Percentiles rank a stretch among this genome's conserved stretches.
Conservation (phyloP, 495 filamentous ascomycete genomes). For the Talaromyces wortmannii region DNA sequence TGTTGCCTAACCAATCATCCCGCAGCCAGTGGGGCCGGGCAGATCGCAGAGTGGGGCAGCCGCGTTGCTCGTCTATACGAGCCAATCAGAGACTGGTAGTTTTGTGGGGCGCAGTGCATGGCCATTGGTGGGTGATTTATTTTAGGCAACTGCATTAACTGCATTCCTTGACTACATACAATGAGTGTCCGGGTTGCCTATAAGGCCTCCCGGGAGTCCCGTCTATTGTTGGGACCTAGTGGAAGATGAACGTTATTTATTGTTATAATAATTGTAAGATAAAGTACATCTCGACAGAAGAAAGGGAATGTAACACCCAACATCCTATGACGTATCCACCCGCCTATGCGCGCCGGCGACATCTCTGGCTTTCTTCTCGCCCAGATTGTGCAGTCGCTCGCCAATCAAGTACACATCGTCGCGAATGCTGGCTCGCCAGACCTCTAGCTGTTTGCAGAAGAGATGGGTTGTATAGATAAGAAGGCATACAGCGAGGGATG, state of each 20-base stretch:
- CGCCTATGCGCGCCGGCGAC: conserved; percentile 29
- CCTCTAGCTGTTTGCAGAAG: conserved; percentile 46
- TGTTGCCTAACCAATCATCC: conserved; percentile 44
- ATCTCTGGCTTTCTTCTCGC: conserved; percentile 46
- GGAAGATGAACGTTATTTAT: too few species aligned
- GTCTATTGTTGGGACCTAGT: too few species aligned
- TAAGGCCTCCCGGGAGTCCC: too few species aligned
- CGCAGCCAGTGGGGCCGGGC: conserved; percentile 7
- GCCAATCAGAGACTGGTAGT: not conserved
- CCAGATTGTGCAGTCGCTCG: conserved; percentile 89
- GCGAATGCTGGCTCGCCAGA: conserved; percentile 76
- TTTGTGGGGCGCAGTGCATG: not conserved
- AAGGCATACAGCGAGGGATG: conserved; percentile 43
- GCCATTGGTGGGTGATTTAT: not conserved
- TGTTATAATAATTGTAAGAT: not conserved
- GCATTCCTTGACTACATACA: not conserved
- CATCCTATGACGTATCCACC: conserved; percentile 26
- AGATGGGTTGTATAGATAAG: conserved; percentile 31
- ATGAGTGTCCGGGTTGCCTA: too few species aligned
- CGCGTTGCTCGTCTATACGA: not conserved
- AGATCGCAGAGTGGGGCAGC: not conserved
- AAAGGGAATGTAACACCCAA: not conserved
- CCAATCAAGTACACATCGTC: conserved; percentile 97
- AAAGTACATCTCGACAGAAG: not conserved
- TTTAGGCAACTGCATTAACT: not conserved